phyloP scores from a whole-genome alignment of 106 monocot species.

The Xerophyta viscosa region DNA sequence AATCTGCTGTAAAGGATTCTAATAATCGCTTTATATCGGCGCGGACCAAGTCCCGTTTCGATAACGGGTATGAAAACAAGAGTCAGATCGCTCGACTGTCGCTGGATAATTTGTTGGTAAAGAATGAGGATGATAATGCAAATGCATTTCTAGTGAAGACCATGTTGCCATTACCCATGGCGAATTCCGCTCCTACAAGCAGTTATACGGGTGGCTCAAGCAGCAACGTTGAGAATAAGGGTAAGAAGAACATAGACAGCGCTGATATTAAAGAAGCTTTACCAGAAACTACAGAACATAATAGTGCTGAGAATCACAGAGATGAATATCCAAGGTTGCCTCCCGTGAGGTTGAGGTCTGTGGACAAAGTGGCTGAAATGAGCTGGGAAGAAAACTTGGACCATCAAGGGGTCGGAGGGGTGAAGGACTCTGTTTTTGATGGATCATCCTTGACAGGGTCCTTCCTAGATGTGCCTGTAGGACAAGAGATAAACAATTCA shows the following conservation, averaged over 20 bases:
- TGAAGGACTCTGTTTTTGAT: slow-evolving; percentile 37
- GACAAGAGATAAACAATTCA: slow-evolving; percentile 67
- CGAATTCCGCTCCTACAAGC: slow-evolving; percentile 28
- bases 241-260: slow-evolving; percentile 4
- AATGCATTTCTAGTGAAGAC: slow-evolving; percentile 66
- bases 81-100: slow-evolving; percentile 9
- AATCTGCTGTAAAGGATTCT: too few relatives aligned
- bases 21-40: too few relatives aligned
- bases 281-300: too few relatives aligned
- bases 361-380: slow-evolving; percentile 59
- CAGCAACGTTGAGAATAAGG: slow-evolving; percentile 39
- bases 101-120: slow-evolving; percentile 44
- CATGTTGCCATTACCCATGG: slow-evolving; percentile 54
- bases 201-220: slow-evolving; percentile 17
- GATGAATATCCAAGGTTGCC: slow-evolving; percentile 80
- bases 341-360: slow-evolving; percentile 80
- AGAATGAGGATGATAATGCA: slow-evolving; percentile 52
- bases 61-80: slow-evolving; percentile 12
- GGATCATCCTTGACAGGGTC: slow-evolving; percentile 66
- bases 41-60: too few relatives aligned
- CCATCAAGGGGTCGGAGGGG: too few relatives aligned
- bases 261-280: slow-evolving; percentile 11
- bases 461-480: slow-evolving; percentile 81
- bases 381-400: slow-evolving; percentile 24
- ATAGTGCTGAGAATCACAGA: slow-evolving; percentile 52